These are phyloP conservation scores for Teunomyces gatunensis DNA, from an alignment of 805 yeast genomes.

Conservation along the genomic window DNA sequence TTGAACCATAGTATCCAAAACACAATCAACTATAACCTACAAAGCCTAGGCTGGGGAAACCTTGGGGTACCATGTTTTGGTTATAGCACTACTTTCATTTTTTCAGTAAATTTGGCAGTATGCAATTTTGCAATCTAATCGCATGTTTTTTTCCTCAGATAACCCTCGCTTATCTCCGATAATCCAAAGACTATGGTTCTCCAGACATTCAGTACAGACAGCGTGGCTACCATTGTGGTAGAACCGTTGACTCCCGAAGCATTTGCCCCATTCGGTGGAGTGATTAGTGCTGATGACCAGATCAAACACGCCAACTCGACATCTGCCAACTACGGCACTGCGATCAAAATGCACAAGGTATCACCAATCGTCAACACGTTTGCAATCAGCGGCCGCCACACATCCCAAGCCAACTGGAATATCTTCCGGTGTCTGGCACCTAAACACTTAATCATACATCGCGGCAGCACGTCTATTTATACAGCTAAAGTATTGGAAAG, in stretches of 20 bases:
- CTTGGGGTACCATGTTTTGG: too few species aligned
- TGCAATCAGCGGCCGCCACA: conserved; percentile 39
- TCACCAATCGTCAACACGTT: conserved; percentile 63
- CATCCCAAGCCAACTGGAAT: conserved; percentile 71
- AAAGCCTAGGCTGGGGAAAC: too few species aligned
- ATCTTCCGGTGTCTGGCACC: conserved; percentile 82
- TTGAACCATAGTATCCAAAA: too few species aligned
- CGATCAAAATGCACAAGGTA: conserved; percentile 70
- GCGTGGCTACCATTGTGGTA: conserved; percentile 39
- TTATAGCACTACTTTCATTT: too few species aligned
- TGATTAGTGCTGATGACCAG: conserved; percentile 77
- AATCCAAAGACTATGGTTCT: conserved; percentile 33
- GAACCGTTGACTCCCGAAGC: conserved; percentile 61
- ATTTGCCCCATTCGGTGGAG: conserved; percentile 70
- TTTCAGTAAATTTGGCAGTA: too few species aligned
- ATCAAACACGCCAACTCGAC: conserved; percentile 39
- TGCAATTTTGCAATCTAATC: too few species aligned
- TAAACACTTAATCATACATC: conserved; percentile 45
- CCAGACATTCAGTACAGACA: conserved; percentile 31
- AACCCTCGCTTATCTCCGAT: conserved; percentile 9
- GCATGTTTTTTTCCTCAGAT: background rate
- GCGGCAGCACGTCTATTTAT: conserved; percentile 30
- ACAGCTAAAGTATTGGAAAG: conserved; percentile 73
- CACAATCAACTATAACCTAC: too few species aligned
- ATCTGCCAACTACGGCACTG: conserved; percentile 92